These are phyloP conservation scores for Hanseniaspora pseudoguilliermondii DNA, from an alignment of 805 yeast genomes.

Conservation along the genomic window DNA sequence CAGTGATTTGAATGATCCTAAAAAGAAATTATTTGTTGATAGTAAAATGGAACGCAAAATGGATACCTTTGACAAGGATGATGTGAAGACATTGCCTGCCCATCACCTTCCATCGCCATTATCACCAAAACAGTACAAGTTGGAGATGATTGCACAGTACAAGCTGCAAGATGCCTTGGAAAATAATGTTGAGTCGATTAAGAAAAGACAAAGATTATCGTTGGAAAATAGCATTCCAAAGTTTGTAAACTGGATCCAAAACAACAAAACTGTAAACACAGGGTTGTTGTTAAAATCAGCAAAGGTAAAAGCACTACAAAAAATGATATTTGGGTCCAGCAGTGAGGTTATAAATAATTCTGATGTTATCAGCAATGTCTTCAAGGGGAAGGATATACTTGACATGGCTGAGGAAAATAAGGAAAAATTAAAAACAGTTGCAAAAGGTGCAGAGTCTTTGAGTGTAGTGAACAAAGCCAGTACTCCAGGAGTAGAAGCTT, in stretches of 20 bases:
- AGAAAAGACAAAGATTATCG: background rate
- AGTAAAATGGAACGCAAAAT: background rate
- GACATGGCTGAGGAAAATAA: background rate
- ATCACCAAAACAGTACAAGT: conserved; percentile 4
- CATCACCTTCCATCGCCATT: background rate
- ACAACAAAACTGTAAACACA: background rate
- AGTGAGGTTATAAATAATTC: background rate
- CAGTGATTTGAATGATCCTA: background rate
- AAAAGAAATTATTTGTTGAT: background rate
- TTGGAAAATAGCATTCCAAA: conserved; percentile 6
- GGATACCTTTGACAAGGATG: background rate
- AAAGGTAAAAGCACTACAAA: background rate
- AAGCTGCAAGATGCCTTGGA: conserved; percentile 7
- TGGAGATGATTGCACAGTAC: conserved; percentile 2
- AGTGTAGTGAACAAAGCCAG: background rate
- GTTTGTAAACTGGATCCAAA: background rate
- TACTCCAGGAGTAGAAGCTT: background rate
- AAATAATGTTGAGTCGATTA: background rate
- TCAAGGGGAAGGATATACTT: background rate
- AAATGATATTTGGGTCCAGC: background rate
- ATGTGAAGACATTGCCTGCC: background rate
- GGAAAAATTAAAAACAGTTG: background rate
- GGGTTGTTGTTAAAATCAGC: background rate
- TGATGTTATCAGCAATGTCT: background rate
- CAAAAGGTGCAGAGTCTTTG: background rate